phyloP scores from a whole-genome alignment of 108 stramenopile genomes.

The Pseudonitzschia multiseries region DNA sequence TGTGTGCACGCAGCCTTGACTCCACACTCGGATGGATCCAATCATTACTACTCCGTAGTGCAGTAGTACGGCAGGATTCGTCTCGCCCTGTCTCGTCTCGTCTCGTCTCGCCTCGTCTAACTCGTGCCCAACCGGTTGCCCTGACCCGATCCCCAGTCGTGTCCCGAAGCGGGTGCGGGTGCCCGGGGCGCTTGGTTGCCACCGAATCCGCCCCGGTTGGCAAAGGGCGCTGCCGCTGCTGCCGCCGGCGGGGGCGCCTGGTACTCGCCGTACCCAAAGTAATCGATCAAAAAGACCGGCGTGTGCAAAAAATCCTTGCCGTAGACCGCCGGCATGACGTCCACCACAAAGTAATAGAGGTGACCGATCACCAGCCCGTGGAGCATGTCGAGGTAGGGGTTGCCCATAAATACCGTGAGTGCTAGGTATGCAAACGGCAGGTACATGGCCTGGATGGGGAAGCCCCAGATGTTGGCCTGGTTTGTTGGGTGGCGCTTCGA shows the following conservation, averaged over 20 bases:
- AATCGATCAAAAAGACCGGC: conserved; percentile 82
- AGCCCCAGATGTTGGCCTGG: conserved; percentile 84
- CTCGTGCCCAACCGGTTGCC: conserved; percentile 31
- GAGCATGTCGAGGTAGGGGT: conserved; percentile 53
- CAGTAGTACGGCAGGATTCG: neutral
- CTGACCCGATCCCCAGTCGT: conserved; percentile 28
- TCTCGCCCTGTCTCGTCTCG: neutral
- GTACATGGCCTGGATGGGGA: conserved; percentile 77
- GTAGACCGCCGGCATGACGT: conserved; percentile 83
- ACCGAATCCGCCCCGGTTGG: conserved; percentile 8
- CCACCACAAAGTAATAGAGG: conserved; percentile 87
- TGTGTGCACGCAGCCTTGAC: too few relatives aligned
- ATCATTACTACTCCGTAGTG: too few relatives aligned
- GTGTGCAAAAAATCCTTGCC: conserved; percentile 81
- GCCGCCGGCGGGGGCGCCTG: conserved; percentile 32
- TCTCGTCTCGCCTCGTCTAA: neutral
- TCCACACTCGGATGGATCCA: too few relatives aligned
- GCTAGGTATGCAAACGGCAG: conserved; percentile 85
- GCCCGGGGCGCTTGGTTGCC: neutral
- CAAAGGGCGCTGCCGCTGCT: neutral
- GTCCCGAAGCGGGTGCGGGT: neutral
- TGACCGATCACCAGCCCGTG: conserved; percentile 83
- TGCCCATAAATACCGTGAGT: conserved; percentile 75
- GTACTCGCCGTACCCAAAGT: conserved; percentile 78
- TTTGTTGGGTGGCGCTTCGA: conserved; percentile 77